Evolutionary conservation across 2,329 filamentous ascomycete genomes (phyloP), one percentile per base, ranked within the genome.

Genomic region (Mollisiaceae sp.): DNA sequence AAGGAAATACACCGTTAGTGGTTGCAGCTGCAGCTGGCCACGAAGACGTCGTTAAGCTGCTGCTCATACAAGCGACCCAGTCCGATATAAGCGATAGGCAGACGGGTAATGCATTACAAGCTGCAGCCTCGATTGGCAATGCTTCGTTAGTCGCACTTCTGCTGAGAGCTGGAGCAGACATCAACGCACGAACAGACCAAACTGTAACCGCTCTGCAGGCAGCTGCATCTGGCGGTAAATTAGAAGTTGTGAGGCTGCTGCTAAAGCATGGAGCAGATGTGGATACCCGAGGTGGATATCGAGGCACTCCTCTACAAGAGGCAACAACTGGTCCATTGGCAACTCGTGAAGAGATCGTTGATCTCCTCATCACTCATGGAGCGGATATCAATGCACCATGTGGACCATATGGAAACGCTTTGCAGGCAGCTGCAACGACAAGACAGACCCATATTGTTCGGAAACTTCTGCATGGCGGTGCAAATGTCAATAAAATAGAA

Each of bases 181-280:
- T 57, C 8, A 57, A 57, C n/a, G 55, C 55, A 39, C 11, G 1
- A 35, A 24, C 11, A 4, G 58, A 47, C 11, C 2, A 41, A 5
- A 18, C 24, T 50, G 58, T 39, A 3, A 60, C 50, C 8, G 57
- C 20, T 1, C n/a, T 57, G 8, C 55, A 57, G 11, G 55, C 32
- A 38, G 55, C 55, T 67, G 14, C 39, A 67, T 8, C 36, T 36
- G 4, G 1, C 14, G 4, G 20, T 20, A 39, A 39, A 1, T 3
- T 39, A n/a, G 35, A 57, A 22, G 2, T 57, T 22, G 14, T 39
- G 9, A 1, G 14, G 18, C n/a, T 57, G 5, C 14, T 57, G 35
- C n/a, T 57, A 2, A 14, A 20, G 2, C 41, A 52, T n/a, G 62
- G 64, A 1, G 64, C 64, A 41, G 57, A 70, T 47, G 45, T 66